These are phyloP conservation scores for Boletus subcaerulescens DNA, from an alignment of 768 basidiomycete genomes.

Conservation along the genomic window DNA sequence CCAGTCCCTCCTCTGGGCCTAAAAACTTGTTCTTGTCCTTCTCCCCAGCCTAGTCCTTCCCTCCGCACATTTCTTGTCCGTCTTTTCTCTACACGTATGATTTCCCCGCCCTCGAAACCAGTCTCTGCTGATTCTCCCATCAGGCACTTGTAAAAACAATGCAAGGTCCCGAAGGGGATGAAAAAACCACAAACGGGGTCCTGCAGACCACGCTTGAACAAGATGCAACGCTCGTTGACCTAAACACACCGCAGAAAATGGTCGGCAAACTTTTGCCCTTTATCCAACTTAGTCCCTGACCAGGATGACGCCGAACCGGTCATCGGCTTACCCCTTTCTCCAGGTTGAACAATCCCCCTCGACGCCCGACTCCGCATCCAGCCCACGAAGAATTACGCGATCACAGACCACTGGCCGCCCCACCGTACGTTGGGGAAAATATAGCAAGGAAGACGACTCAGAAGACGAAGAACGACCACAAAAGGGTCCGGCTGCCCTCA, in stretches of 20 bases:
- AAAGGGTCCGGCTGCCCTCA: constrained; percentile 24
- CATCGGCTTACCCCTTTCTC: constrained; percentile 17
- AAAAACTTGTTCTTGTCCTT: constrained; percentile 17
- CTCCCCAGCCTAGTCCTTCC: constrained; percentile 1
- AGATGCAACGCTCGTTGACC: constrained; percentile 28
- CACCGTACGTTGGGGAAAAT: constrained; percentile 34
- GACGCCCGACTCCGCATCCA: constrained; percentile 26
- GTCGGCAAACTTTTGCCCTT: constrained; percentile 29
- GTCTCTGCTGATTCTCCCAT: constrained; percentile 28
- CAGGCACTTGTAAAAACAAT: constrained; percentile 32
- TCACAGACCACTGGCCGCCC: constrained; percentile 35
- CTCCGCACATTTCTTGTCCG: neutral
- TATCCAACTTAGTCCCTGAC: constrained; percentile 30
- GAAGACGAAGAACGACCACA: constrained; percentile 22
- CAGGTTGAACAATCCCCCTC: constrained; percentile 21
- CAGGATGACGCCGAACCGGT: constrained; percentile 27
- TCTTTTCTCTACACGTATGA: neutral
- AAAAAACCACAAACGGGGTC: constrained; percentile 18
- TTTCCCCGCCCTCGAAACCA: neutral
- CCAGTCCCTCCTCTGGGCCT: constrained; percentile 8
- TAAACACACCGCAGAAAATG: constrained; percentile 26
- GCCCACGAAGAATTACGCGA: constrained; percentile 29
- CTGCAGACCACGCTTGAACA: constrained; percentile 3
- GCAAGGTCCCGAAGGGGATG: constrained; percentile 21
- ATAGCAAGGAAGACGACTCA: constrained; percentile 28